Base-by-base conservation (phyloP, 2,329 filamentous ascomycete genomes). In the Proliferodiscus dingleyae region DNA sequence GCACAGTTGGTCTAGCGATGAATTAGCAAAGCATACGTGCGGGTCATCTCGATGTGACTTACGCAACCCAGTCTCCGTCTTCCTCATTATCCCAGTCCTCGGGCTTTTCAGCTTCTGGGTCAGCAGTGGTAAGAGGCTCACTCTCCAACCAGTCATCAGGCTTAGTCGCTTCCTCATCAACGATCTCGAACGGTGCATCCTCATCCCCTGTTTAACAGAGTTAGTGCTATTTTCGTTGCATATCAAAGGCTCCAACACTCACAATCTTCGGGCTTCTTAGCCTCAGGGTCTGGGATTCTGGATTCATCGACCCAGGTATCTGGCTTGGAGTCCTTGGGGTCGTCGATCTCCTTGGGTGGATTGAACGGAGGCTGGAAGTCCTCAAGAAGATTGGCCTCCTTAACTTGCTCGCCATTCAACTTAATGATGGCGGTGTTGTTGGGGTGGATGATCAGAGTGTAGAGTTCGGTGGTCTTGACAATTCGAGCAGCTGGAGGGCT, bases 61-160 rank as follows among this genome's bases (percentile, higher is more conserved):
- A 32, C 29, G 50, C 73, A 58, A 95, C 70, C 89, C 90, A 98
- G 75, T 98, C 93, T 69, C 93, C 93, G 68, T 98, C 93, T 75
- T 98, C 93, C 75, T 98, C 93, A 49, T 98, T 91, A 72, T 96
- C 91, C 93, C 93, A 98, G 68, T 97, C 93, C 73, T 95, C 90
- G 53, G 93, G 93, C 85, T 97, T 98, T 75, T 87, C 77, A 41
- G 91, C 89, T 74, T 95, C 89, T 45, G 93, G 93, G 73, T 98
- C 93, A 47, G 90, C 80, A 51, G 97, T 75, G 56, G 80, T 86
- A 53, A 78, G 71, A 55, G 90, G 80, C 75, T 97, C 93, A 53
- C 89, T 75, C 68, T 89, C 91, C 52, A 98, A 84, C 93, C 93
- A 98, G 72, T 97, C 93, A 58, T 88, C 90, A 41, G 93, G 93